phyloP scores from a whole-genome alignment of 2,329 filamentous ascomycete genomes.

The Graphilbum fragrans region DNA sequence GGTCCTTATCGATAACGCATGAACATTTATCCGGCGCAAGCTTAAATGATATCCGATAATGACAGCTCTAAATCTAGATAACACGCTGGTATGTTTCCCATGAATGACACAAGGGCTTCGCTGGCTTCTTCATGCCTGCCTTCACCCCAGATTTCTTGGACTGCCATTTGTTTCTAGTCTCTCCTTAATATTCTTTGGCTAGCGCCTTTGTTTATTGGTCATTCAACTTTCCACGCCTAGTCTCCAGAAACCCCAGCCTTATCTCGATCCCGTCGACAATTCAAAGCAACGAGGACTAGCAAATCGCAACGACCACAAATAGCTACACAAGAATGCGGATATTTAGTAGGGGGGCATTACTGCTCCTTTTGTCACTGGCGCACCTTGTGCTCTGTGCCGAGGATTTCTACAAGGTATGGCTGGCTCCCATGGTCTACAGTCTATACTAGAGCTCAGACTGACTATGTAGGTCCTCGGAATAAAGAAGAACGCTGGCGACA shows the following conservation, averaged over 20 bases:
- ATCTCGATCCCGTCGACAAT: no score
- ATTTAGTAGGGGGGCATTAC: slow-evolving; percentile 12
- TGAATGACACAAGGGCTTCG: no score
- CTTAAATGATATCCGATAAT: neutral
- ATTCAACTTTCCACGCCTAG: no score
- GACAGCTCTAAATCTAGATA: slow-evolving; percentile 3
- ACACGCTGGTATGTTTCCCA: slow-evolving; percentile 16
- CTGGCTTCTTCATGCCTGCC: no score
- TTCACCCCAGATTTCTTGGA: no score
- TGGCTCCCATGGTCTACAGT: neutral
- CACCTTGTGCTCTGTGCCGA: slow-evolving; percentile 47
- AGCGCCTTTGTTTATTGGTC: no score
- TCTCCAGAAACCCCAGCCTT: no score
- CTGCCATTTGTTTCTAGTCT: no score
- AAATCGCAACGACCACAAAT: no score
- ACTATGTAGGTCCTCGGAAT: slow-evolving; percentile 59
- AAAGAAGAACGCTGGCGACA: slow-evolving; percentile 65
- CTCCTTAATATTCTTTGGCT: no score
- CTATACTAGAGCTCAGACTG: neutral
- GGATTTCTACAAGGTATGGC: slow-evolving; percentile 64
- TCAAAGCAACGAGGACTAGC: no score
- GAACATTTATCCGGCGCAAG: slow-evolving; percentile 5
- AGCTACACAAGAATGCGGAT: slow-evolving; percentile 4
- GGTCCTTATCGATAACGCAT: slow-evolving; percentile 10
- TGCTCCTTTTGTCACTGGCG: slow-evolving; percentile 40